Base-by-base conservation (phyloP, 2,329 filamentous ascomycete genomes). In the Pseudocercospora eumusae region DNA sequence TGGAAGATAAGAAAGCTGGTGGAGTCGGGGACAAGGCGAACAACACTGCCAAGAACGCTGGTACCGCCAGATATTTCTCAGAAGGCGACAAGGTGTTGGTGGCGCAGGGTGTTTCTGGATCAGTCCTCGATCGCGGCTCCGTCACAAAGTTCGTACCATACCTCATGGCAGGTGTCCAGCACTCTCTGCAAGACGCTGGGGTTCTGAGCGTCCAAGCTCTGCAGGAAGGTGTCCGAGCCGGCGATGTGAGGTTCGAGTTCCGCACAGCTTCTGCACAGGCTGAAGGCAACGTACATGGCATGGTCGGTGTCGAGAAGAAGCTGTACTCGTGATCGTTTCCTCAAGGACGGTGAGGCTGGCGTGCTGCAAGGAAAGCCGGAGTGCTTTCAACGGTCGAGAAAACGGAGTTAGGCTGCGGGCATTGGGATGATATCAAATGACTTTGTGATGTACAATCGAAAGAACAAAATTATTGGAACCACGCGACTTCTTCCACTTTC, bases 291-390 rank as follows among this genome's bases (percentile, higher is more conserved):
- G 93, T 99, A 65, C 96, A 98, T 81, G 86, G 87, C 63, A 92
- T 99, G 84, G 92, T 98, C 83, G 93, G 91, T 76, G 98, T 96
- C 77, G 95, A 98, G 84, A 99, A 99, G 90, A 99, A 98, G 86
- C 89, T 99, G 70, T 99, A 96, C 80, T 60, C 57, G 9, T 63
- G 13, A 47, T 23, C 9, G 36, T 15, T 40, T 40, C 36, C n/a
- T 40, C 9, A 15, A 2, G 6, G 36, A 2, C 10, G 7, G 1
- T 6, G n/a, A 40, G 36, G 36, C 36, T 40, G 15, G 2, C 1
- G n/a, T 40, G 36, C 36, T 6, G 3, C 15, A 40, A 7, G 36
- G 10, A n/a, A 40, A 40, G 3, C 7, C 36, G 36, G 4, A 9
- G 15, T 40, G 36, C n/a, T 40, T 8, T 40, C 1, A 5, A 40